Conservation (phyloP, 345 rosid genomes). For the Gossypium longicalyx region DNA sequence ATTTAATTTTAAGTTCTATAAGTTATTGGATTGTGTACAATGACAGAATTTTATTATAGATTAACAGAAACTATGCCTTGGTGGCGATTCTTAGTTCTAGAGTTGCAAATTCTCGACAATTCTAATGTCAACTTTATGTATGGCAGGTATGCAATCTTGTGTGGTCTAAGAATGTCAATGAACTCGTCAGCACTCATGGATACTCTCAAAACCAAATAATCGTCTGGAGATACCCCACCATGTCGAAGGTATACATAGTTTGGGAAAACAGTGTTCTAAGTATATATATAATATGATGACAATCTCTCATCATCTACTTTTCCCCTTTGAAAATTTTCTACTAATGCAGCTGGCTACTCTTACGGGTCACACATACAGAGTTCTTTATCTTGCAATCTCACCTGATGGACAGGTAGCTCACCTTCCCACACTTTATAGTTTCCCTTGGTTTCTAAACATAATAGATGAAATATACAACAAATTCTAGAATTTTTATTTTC, state of each 20-base stretch:
- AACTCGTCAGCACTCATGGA: conserved; percentile 98
- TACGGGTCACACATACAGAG: conserved; percentile 87
- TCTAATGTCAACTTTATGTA: background rate
- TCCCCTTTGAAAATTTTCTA: background rate
- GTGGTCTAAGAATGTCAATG: conserved; percentile 98
- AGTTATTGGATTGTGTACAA: background rate
- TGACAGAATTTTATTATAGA: background rate
- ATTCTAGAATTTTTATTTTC: background rate
- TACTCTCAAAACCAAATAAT: conserved; percentile 96
- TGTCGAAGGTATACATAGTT: conserved; percentile 71
- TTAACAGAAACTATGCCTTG: background rate
- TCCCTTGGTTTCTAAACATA: background rate
- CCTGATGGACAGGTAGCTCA: conserved; percentile 94
- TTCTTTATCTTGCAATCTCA: conserved; percentile 96
- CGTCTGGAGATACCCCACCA: conserved; percentile 97
- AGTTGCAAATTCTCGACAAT: background rate
- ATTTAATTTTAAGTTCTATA: background rate
- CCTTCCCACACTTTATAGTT: background rate
- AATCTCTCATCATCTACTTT: background rate
- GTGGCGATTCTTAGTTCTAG: background rate
- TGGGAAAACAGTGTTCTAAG: background rate
- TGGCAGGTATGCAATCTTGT: conserved; percentile 91
- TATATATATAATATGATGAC: background rate
- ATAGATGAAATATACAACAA: conserved; percentile 1
- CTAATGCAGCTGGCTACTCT: conserved; percentile 84